phyloP scores from a whole-genome alignment of 192 early-diverging fungal genomes.

The Backusella liffmaniae region DNA sequence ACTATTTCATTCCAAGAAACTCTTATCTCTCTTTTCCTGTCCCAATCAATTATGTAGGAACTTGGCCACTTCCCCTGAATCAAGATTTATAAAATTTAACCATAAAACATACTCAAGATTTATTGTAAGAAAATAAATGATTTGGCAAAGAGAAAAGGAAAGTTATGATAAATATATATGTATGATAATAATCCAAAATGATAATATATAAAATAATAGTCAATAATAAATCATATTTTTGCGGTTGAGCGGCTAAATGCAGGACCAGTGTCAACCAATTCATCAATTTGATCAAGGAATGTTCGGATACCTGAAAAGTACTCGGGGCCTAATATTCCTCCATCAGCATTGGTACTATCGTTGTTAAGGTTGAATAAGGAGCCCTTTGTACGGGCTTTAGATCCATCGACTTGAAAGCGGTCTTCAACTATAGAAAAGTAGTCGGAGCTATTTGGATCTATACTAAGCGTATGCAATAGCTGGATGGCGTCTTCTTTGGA shows the following conservation, averaged over 20 bases:
- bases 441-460: neutral
- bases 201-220: neutral
- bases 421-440: slow-evolving; percentile 8
- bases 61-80: neutral
- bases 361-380: neutral
- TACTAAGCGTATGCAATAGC: neutral
- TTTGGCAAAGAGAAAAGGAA: slow-evolving; percentile 8
- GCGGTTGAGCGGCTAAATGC: slow-evolving; percentile 6
- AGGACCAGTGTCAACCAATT: slow-evolving; percentile 29
- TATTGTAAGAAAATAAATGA: neutral
- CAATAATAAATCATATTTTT: neutral
- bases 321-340: slow-evolving; percentile 24
- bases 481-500: neutral
- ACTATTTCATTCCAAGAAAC: neutral
- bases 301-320: slow-evolving; percentile 36
- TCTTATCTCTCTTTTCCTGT: neutral
- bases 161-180: neutral
- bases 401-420: slow-evolving; percentile 12
- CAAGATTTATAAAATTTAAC: neutral
- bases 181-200: neutral
- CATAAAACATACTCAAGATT: neutral
- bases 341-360: neutral
- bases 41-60: neutral
- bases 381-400: neutral
- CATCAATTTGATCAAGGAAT: slow-evolving; percentile 38